Evolutionary conservation across 768 basidiomycete species (phyloP).

Genomic region (Leccinum subgranulosum): DNA sequence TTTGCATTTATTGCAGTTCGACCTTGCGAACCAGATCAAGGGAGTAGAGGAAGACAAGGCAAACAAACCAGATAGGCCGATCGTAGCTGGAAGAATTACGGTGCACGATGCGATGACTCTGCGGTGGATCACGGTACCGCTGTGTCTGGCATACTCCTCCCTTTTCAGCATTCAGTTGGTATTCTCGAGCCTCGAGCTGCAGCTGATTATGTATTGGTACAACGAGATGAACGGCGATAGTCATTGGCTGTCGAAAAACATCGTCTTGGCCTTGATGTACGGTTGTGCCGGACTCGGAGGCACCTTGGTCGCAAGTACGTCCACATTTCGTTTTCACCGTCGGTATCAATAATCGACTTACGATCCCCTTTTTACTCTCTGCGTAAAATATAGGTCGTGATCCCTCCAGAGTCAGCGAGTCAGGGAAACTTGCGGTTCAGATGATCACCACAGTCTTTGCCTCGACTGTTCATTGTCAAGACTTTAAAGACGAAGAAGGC

Average conservation of each 20-base stretch:
- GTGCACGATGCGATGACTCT: slow-evolving; percentile 32
- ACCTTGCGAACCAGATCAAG: slow-evolving; percentile 22
- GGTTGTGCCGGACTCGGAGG: slow-evolving; percentile 38
- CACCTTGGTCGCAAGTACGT: slow-evolving; percentile 36
- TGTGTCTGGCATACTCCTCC: slow-evolving; percentile 36
- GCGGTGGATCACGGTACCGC: slow-evolving; percentile 33
- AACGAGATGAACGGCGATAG: slow-evolving; percentile 37
- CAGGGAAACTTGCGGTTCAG: slow-evolving; percentile 30
- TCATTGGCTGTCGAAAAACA: slow-evolving; percentile 39
- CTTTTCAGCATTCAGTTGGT: slow-evolving; percentile 31
- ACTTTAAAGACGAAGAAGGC: slow-evolving; percentile 45
- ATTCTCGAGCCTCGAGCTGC: slow-evolving; percentile 33
- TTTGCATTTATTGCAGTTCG: slow-evolving; percentile 43
- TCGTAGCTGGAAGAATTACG: slow-evolving; percentile 43
- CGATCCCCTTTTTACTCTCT: neutral
- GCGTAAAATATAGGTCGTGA: slow-evolving; percentile 17
- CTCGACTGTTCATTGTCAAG: slow-evolving; percentile 49
- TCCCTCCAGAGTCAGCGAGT: slow-evolving; percentile 24
- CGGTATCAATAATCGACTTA: neutral
- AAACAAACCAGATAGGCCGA: slow-evolving; percentile 45
- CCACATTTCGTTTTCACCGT: neutral
- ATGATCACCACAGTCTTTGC: slow-evolving; percentile 38
- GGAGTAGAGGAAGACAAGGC: slow-evolving; percentile 36
- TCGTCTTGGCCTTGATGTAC: slow-evolving; percentile 38
- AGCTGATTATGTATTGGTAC: slow-evolving; percentile 35